Evolutionary conservation across 23 red algal species (phyloP), one percentile per base, ranked within the genome.

Genomic region (Gracilaria domingensis): DNA sequence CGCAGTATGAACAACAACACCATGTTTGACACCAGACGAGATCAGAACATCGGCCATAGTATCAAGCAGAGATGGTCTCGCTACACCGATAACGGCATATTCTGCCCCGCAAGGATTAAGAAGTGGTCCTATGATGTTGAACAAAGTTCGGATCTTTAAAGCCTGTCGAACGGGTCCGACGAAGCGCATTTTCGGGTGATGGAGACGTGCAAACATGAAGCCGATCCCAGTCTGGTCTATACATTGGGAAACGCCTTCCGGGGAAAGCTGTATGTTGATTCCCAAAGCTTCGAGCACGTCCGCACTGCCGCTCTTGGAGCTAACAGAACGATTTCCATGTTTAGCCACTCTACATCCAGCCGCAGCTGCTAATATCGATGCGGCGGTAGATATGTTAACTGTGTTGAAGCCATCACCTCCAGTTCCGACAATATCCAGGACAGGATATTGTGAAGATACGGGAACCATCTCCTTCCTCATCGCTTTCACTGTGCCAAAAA

Each of bases 391-490:
- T 64, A 99, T 94, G 80, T 99, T 99, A 48, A 99, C 91, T 1
- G 94, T 99, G 66, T 92, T 78, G 18, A 86, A 58, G 7, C 94
- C 94, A 86, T 99, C 97, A 42, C 97, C 97, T 56, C 97, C 97
- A 0, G 97, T 99, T 51, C 97, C 97, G 20, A 99, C 97, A 29
- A 99, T 96, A 69, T 98, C 96, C 14, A 93, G 83, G 14, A 90
- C 67, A 23, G 50, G 61, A 21, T 85, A 45, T 9, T 34, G 29
- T 24, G 79, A 58, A 28, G 61, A 21, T 4, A 99, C 89, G 4
- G 78, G 87, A 12, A 95, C 56, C 88, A 94, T 93, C 35, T 76
- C 47, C 25, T 71, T 61, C 32, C 76, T 66, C 84, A 99, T 72
- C 0, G 94, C 70, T 34, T 84, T 62, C 25, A 93, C 97, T 11